Evolutionary conservation across 352 stramenopile species (phyloP).

Genomic region (Phytophthora lateralis): DNA sequence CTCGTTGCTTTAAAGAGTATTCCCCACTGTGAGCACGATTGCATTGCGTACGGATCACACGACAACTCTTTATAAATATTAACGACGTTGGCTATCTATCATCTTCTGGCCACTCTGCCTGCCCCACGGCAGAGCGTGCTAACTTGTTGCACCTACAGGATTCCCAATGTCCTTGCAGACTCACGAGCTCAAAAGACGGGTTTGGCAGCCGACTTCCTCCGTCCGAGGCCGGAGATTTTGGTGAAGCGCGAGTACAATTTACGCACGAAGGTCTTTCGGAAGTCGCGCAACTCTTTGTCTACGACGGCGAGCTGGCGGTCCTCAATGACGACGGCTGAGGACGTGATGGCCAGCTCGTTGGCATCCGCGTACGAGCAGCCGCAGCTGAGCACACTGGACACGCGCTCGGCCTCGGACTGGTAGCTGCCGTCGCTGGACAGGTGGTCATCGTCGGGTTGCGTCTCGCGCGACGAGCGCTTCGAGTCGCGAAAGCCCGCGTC

Average conservation of each 20-base stretch:
- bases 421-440: conserved; percentile 45
- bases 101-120: conserved; percentile 14
- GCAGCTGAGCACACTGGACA: conserved; percentile 50
- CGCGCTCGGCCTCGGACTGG: conserved; percentile 38
- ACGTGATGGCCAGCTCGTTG: conserved; percentile 46
- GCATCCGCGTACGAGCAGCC: conserved; percentile 50
- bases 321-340: conserved; percentile 60
- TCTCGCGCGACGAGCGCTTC: conserved; percentile 41
- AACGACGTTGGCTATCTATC: conserved; percentile 8
- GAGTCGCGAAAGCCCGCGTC: conserved; percentile 26
- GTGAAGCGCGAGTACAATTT: conserved; percentile 61
- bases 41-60: conserved; percentile 11
- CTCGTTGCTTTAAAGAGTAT: background rate
- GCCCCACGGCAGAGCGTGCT: background rate
- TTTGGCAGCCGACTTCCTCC: conserved; percentile 30
- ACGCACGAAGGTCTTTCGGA: conserved; percentile 65
- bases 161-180: conserved; percentile 32
- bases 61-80: conserved; percentile 41
- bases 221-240: conserved; percentile 46
- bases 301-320: conserved; percentile 71
- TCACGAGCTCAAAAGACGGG: conserved; percentile 14
- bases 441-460: conserved; percentile 44
- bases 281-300: conserved; percentile 64
- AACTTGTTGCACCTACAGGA: conserved; percentile 9
- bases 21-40: background rate